These are phyloP conservation scores for Phaseolus lunatus DNA, from an alignment of 306 rosid species.

Conservation along the genomic window DNA sequence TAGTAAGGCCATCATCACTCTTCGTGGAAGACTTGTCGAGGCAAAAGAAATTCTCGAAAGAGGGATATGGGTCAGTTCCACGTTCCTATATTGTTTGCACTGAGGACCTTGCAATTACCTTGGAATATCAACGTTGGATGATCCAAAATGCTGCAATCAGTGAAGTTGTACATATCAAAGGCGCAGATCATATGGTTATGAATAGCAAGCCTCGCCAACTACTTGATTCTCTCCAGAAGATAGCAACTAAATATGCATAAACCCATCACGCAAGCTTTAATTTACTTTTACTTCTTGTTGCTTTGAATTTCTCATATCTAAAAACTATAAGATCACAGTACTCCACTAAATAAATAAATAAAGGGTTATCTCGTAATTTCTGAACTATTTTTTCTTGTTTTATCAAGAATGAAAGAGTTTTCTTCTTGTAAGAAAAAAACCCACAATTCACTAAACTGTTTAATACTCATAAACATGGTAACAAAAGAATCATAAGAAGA, in stretches of 20 bases:
- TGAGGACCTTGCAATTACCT: constrained; percentile 44
- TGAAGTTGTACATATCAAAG: constrained; percentile 58
- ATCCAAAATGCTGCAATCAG: constrained; percentile 52
- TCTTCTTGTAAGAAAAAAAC: no score
- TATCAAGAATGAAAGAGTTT: no score
- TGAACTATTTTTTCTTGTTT: no score
- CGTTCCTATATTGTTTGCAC: constrained; percentile 47
- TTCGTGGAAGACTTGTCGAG: constrained; percentile 54
- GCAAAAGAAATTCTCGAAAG: constrained; percentile 47
- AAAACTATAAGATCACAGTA: background rate
- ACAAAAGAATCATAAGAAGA: no score
- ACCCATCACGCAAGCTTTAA: no score
- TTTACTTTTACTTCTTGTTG: background rate
- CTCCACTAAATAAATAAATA: background rate
- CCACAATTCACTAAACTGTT: no score
- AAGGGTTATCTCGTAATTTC: background rate
- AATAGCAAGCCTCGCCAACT: constrained; percentile 50
- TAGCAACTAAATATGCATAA: constrained; percentile 25
- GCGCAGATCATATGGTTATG: constrained; percentile 61
- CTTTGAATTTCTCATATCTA: no score
- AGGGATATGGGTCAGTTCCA: constrained; percentile 59
- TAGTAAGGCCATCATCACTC: constrained; percentile 51
- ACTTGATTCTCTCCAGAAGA: constrained; percentile 52
- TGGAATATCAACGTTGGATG: constrained; percentile 61
- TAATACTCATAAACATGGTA: no score